Percentiles rank a stretch among this genome's conserved stretches.
These are phyloP conservation scores for Aphanomyces cochlioides DNA, from an alignment of 352 stramenopile genomes.

Conservation along the genomic window DNA sequence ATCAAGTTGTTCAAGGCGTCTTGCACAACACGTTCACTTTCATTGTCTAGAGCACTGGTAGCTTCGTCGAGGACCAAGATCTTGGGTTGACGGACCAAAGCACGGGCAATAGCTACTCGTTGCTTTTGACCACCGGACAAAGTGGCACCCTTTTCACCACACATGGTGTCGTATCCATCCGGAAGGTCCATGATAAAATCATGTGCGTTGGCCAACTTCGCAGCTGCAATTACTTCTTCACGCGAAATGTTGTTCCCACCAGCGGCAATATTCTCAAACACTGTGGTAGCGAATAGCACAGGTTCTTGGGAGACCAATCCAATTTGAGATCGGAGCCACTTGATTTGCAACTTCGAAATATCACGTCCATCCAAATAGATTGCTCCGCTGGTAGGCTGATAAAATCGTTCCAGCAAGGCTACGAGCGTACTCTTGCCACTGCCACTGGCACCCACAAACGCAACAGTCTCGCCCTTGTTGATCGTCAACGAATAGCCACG, in stretches of 20 bases:
- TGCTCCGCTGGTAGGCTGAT: slow-evolving; percentile 65
- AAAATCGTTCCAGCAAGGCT: slow-evolving; percentile 83
- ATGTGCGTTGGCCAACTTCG: slow-evolving; percentile 45
- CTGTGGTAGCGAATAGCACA: slow-evolving; percentile 86
- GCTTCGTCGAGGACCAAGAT: slow-evolving; percentile 73
- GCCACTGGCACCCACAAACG: slow-evolving; percentile 42
- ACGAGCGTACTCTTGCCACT: slow-evolving; percentile 64
- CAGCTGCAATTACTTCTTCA: slow-evolving; percentile 65
- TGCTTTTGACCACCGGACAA: slow-evolving; percentile 91
- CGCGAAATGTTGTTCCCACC: slow-evolving; percentile 43
- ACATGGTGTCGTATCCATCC: slow-evolving; percentile 73
- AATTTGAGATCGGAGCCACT: slow-evolving; percentile 57
- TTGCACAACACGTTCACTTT: neutral
- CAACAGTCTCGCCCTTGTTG: slow-evolving; percentile 40
- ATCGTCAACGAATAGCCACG: slow-evolving; percentile 35
- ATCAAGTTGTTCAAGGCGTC: slow-evolving; percentile 46
- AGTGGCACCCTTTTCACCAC: slow-evolving; percentile 54
- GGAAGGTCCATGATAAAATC: slow-evolving; percentile 80
- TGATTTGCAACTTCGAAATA: slow-evolving; percentile 74
- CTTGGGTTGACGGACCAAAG: slow-evolving; percentile 49
- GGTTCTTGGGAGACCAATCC: slow-evolving; percentile 81
- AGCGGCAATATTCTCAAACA: slow-evolving; percentile 88
- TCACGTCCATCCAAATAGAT: slow-evolving; percentile 80
- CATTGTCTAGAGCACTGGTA: slow-evolving; percentile 60
- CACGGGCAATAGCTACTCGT: slow-evolving; percentile 77